Evolutionary conservation across 2,329 filamentous ascomycete species (phyloP).

Genomic region (Microthyrium microscopicum): DNA sequence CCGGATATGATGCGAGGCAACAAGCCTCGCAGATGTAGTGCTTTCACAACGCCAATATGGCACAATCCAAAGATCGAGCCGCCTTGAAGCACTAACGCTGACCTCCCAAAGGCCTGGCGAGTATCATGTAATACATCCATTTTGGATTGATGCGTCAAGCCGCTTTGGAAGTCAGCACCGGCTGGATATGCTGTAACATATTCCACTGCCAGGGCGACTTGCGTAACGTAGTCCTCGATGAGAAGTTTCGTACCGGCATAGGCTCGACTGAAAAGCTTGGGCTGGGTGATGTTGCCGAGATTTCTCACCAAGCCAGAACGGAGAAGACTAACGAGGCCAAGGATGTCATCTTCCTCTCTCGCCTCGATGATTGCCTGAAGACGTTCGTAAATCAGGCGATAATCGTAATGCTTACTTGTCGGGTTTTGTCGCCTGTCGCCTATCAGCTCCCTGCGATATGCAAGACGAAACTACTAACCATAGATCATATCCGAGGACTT

Average conservation of each 20-base stretch:
- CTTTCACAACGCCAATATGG: slow-evolving; percentile 80
- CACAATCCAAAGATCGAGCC: slow-evolving; percentile 84
- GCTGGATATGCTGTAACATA: slow-evolving; percentile 56
- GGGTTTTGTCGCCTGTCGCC: slow-evolving; percentile 60
- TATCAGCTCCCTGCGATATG: slow-evolving; percentile 5
- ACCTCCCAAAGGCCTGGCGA: slow-evolving; percentile 73
- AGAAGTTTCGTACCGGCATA: slow-evolving; percentile 80
- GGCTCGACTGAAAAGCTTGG: slow-evolving; percentile 66
- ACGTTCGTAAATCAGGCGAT: slow-evolving; percentile 64
- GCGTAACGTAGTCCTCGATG: slow-evolving; percentile 79
- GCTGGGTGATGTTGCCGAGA: slow-evolving; percentile 74
- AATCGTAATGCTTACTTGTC: slow-evolving; percentile 70
- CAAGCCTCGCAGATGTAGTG: slow-evolving; percentile 61
- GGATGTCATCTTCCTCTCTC: slow-evolving; percentile 54
- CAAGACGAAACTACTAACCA: slow-evolving; percentile 36
- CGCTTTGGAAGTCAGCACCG: slow-evolving; percentile 27
- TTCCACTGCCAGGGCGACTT: slow-evolving; percentile 65
- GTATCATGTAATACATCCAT: slow-evolving; percentile 77
- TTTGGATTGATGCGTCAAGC: slow-evolving; percentile 58
- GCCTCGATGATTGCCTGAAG: slow-evolving; percentile 53
- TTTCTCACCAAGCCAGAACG: slow-evolving; percentile 66
- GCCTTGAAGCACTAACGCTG: slow-evolving; percentile 71
- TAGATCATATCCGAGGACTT: slow-evolving; percentile 60
- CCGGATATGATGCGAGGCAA: slow-evolving; percentile 83
- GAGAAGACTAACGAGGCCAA: slow-evolving; percentile 61